These are phyloP conservation scores for Suhomyces chickasaworum DNA, from an alignment of 1,139 yeast genomes.

Conservation along the genomic window DNA sequence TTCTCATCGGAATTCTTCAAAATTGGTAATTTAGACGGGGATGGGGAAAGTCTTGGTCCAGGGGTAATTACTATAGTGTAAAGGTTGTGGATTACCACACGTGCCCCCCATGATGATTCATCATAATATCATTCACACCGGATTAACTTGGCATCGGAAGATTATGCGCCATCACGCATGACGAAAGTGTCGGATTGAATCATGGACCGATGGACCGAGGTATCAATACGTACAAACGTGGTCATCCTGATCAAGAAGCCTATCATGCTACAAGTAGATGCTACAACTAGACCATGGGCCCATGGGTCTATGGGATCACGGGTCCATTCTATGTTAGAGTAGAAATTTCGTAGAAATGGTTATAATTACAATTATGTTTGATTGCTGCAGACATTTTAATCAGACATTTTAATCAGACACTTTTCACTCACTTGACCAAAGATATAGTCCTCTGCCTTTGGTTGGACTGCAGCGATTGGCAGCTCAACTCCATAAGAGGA, in stretches of 20 bases:
- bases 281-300: too few species aligned
- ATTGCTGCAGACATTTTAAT: neutral
- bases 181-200: neutral
- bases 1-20: neutral
- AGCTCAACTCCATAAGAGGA: conserved; percentile 26
- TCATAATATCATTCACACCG: neutral
- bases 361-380: neutral
- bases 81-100: neutral
- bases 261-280: too few species aligned
- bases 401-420: too few species aligned
- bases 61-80: neutral
- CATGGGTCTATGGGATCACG: too few species aligned
- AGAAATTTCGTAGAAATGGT: too few species aligned
- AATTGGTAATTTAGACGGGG: neutral
- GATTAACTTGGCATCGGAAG: neutral
- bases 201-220: neutral
- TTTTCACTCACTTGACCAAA: neutral
- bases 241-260: too few species aligned
- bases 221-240: too few species aligned
- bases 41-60: neutral
- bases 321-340: too few species aligned
- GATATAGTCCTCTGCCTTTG: conserved; percentile 29
- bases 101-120: neutral
- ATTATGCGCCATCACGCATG: neutral
- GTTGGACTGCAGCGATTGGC: conserved; percentile 13